Conservation (phyloP, 2,329 filamentous ascomycete species). For the Aspergillus sp. region DNA sequence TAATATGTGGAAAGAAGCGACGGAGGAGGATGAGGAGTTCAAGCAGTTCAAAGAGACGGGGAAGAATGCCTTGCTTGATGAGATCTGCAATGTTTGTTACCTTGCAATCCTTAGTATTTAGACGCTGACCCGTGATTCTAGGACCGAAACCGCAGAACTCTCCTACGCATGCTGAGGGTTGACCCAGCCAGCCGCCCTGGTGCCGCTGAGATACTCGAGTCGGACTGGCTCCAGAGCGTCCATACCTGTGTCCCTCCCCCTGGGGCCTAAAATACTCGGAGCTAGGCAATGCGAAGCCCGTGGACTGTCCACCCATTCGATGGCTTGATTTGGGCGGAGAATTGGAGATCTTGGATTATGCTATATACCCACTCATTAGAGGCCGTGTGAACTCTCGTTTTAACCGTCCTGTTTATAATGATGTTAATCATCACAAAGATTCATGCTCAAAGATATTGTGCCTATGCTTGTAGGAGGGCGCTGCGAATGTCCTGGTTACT, state of each 20-base stretch:
- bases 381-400: no score
- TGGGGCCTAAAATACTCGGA: no score
- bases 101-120: neutral
- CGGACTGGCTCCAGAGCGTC: neutral
- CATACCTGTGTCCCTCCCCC: neutral
- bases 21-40: neutral
- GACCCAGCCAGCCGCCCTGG: neutral
- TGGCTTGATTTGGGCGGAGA: no score
- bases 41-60: neutral
- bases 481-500: no score
- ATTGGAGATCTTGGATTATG: no score
- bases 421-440: no score
- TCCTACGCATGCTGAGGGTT: neutral
- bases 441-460: no score
- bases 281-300: no score
- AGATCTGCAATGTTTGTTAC: neutral
- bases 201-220: neutral
- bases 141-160: neutral
- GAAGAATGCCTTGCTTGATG: neutral
- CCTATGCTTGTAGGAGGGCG: no score
- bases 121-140: neutral
- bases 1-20: neutral
- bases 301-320: no score
- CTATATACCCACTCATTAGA: no score
- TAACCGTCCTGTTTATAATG: no score